Base-by-base conservation (phyloP, 2,329 filamentous ascomycete genomes). In the Tolypocladium tropicale region DNA sequence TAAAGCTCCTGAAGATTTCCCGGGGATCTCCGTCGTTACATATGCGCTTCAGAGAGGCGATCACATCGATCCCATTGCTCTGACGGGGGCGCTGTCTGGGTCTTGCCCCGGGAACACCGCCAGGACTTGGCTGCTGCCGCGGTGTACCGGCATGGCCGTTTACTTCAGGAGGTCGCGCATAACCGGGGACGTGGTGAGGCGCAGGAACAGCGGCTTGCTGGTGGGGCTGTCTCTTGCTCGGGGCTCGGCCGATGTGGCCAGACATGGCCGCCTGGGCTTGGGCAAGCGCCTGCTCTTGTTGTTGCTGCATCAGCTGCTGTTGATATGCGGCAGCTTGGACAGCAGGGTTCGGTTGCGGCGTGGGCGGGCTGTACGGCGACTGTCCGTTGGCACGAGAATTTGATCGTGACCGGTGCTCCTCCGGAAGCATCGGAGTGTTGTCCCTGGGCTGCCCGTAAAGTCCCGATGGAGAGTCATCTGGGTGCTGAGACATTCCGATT, bases 21-120 rank as follows among this genome's bases (percentile, higher is more conserved):
- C 90, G 89, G 4, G 94, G 94, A 67, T 99, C 93, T 52, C 89
- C 90, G 54, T 90, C 85, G 25, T 86, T 92, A 70, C 94, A 97
- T 61, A 99, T 97, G 34, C 89, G 84, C 70, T 91, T 90, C 54
- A 99, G 79, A 21, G 89, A 85, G 23, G 84, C 82, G 41, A 95
- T 81, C 55, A 99, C 89, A 67, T 99, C 93, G 56, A 90, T 80
- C 50, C 82, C 85, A 62, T 83, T 89, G 69, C 88, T 95, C 68
- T 92, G 89, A 51, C 91, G 84, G 43, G 85, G 78, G 55, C 90
- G 82, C 64, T 92, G 89, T 59, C 92, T 84, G 23, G 89, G 88
- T 54, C 92, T 79, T 18, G 87, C 78, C 46, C 73, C 73, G 61
- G 85, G 76, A 21, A 69, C 72, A 10, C 66, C 71, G 36, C 70